Conservation (phyloP, 805 yeast species). For the Candida oleophila region DNA sequence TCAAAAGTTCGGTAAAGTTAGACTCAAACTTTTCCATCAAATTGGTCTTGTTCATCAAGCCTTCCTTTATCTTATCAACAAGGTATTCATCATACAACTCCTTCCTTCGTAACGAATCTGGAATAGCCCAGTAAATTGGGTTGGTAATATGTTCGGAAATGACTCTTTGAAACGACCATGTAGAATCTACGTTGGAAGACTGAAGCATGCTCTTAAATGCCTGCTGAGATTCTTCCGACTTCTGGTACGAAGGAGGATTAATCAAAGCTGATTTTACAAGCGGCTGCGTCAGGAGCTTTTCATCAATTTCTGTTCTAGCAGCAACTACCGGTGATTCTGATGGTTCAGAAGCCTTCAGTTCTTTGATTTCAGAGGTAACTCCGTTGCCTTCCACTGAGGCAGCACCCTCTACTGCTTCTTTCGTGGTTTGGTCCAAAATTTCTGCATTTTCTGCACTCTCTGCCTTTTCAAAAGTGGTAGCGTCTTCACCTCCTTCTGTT, state of each 20-base stretch:
- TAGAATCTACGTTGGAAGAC: conserved; percentile 59
- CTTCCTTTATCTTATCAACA: conserved; percentile 39
- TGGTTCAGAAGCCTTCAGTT: conserved; percentile 6
- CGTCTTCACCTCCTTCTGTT: conserved; percentile 7
- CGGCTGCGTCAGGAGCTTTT: conserved; percentile 20
- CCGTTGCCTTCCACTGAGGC: conserved; percentile 10
- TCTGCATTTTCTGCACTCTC: conserved; percentile 16
- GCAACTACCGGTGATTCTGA: conserved; percentile 6
- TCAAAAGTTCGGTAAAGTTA: conserved; percentile 51
- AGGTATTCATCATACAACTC: conserved; percentile 65
- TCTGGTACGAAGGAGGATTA: conserved; percentile 17
- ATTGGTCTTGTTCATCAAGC: conserved; percentile 50
- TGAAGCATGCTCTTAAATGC: conserved; percentile 54
- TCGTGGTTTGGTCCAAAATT: too few species aligned
- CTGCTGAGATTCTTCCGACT: conserved; percentile 37
- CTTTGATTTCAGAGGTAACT: conserved; percentile 1
- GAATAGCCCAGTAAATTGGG: conserved; percentile 65
- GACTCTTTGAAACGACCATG: conserved; percentile 72
- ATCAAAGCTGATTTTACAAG: conserved; percentile 21
- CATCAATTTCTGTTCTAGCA: too few species aligned
- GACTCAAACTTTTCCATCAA: conserved; percentile 55
- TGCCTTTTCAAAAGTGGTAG: conserved; percentile 10
- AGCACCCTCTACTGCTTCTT: conserved; percentile 7
- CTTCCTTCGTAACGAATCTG: conserved; percentile 60
- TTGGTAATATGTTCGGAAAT: conserved; percentile 57